Conservation (phyloP, 257 asterid genomes). For the Coffea eugenioides region DNA sequence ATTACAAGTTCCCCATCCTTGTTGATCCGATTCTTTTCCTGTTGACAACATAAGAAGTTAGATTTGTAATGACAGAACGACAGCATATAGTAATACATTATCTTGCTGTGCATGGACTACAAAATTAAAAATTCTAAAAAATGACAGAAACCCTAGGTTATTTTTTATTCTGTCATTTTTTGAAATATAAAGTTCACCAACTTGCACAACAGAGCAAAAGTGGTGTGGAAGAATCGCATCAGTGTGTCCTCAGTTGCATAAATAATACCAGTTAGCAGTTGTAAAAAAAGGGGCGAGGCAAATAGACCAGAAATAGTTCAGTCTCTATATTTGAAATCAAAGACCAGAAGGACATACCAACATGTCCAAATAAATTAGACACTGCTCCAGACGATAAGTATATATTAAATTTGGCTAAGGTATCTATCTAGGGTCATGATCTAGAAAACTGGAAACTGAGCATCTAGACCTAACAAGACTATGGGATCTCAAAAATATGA, state of each 20-base stretch:
- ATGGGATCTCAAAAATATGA: background rate
- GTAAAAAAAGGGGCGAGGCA: background rate
- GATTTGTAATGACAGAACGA: background rate
- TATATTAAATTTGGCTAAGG: background rate
- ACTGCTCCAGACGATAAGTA: background rate
- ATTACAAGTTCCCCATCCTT: constrained; percentile 89
- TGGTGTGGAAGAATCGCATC: background rate
- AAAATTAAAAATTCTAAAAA: background rate
- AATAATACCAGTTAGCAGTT: background rate
- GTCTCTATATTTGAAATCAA: background rate
- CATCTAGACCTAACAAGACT: background rate
- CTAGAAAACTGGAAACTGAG: background rate
- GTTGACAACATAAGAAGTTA: constrained; percentile 21
- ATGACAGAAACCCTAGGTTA: background rate
- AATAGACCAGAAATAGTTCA: background rate
- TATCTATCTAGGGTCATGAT: background rate
- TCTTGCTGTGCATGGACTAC: background rate
- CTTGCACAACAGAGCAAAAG: background rate
- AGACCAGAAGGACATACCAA: background rate
- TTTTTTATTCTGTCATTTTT: background rate
- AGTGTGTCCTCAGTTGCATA: background rate
- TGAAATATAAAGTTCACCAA: background rate
- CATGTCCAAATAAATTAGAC: background rate
- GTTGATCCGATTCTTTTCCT: constrained; percentile 91
- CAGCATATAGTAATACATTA: background rate